These are phyloP conservation scores for Neonectria sp. DNA, from an alignment of 2,329 filamentous ascomycete genomes.

Conservation along the genomic window DNA sequence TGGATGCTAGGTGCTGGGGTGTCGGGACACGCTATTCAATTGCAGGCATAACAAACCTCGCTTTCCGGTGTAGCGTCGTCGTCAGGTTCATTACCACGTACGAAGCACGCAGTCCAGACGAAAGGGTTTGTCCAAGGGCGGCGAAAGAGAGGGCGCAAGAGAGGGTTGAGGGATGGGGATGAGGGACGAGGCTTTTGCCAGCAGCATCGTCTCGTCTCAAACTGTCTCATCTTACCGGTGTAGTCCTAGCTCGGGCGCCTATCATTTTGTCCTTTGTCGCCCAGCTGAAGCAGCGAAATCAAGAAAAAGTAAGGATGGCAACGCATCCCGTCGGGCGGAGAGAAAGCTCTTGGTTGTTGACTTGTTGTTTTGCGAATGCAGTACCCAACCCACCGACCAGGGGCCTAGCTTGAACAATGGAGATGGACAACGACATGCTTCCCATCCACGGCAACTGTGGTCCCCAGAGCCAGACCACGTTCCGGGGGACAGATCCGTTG, in stretches of 20 bases:
- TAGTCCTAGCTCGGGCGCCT: constrained; percentile 5
- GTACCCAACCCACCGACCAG: constrained; percentile 15
- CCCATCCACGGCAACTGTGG: constrained; percentile 14
- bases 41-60: constrained; percentile 45
- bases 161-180: constrained; percentile 6
- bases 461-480: constrained; percentile 29
- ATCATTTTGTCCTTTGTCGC: constrained; percentile 11
- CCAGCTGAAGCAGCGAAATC: constrained; percentile 7
- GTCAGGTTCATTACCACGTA: constrained; percentile 39
- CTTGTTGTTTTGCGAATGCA: not conserved
- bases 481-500: constrained; percentile 47
- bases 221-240: constrained; percentile 21
- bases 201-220: constrained; percentile 15
- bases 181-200: constrained; percentile 13
- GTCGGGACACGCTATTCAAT: constrained; percentile 44
- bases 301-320: constrained; percentile 17
- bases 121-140: constrained; percentile 31
- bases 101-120: constrained; percentile 12
- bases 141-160: constrained; percentile 19
- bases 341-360: not conserved
- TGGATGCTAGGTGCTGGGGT: constrained; percentile 39
- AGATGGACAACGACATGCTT: constrained; percentile 15
- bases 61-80: constrained; percentile 43
- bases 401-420: constrained; percentile 2
- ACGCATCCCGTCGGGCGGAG: constrained; percentile 24